Evolutionary conservation across 148 eudicot genomes (phyloP).

Genomic region (Nepenthes gracilis): DNA sequence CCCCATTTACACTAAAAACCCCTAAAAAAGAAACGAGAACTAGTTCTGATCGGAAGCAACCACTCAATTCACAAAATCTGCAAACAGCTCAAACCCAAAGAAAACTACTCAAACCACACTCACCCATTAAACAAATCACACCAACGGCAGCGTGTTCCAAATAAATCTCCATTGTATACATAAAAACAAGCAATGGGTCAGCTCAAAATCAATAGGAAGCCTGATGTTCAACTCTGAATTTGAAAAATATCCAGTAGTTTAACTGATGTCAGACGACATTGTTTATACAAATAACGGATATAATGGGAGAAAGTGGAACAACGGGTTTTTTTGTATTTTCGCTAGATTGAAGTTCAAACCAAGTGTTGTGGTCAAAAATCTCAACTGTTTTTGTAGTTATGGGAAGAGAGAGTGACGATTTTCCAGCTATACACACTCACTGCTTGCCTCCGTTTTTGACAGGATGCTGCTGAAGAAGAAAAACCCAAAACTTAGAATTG

Average conservation of each 20-base stretch:
- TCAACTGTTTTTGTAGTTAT: not conserved
- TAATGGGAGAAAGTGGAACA: not conserved
- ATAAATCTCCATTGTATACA: not conserved
- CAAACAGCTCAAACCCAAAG: slow-evolving; percentile 3
- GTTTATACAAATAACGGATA: slow-evolving; percentile 4
- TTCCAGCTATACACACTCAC: not conserved
- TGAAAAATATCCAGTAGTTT: not conserved
- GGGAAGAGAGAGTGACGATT: not conserved
- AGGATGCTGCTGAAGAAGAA: not conserved
- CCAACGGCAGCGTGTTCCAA: not conserved
- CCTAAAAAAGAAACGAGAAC: slow-evolving; percentile 4
- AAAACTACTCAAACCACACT: slow-evolving; percentile 4
- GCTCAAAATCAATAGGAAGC: slow-evolving; percentile 3
- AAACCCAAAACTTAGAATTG: not conserved
- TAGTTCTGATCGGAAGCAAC: not conserved
- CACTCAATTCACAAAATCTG: not conserved
- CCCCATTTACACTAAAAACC: slow-evolving; percentile 43
- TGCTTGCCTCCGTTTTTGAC: not conserved
- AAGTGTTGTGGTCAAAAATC: not conserved
- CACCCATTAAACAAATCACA: not conserved
- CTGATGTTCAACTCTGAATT: not conserved
- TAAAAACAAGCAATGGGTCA: not conserved
- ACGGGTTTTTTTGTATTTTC: not conserved
- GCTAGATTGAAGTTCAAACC: not conserved
- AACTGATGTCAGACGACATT: slow-evolving; percentile 44